Evolutionary conservation across 1,284 basidiomycete species (phyloP), one percentile per base, ranked within the genome.

Genomic region (Moesziomyces sp.): DNA sequence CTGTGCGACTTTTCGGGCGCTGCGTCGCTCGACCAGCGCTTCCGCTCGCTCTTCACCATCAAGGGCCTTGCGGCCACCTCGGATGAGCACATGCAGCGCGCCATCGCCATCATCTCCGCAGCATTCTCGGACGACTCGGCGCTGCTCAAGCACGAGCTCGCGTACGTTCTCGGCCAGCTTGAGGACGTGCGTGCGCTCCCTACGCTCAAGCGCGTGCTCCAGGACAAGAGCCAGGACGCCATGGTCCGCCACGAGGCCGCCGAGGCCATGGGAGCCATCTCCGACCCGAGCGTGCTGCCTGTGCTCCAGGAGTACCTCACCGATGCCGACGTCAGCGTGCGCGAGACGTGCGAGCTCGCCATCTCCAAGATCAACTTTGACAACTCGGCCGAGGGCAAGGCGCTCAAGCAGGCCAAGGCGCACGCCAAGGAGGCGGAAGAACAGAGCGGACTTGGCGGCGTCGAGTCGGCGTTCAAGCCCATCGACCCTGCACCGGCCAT

Each of bases 231-330:
- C 5, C 91, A 96, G 84, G 94, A 99, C 85, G 91, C 93, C 1
- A 99, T 99, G 97, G 97, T 99, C 61, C 88, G 96, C 58, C 96
- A 99, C 86, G 96, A 99, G 88, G 95, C 97, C 24, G 97, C 97
- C 19, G 97, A 99, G 86, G 96, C 97, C 3, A 91, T 99, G 87
- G 97, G 96, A 46, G 97, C 97, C 2, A 93, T 99, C 56, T 93
- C 92, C 9, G 87, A 89, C 21, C 83, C 87, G 3, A 79, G 85
- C 0, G 92, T 92, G 6, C 84, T 96, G 19, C 89, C 90, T 3
- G 84, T 94, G 33, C 87, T 99, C 45, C 86, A 88, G 65, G 87
- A 91, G 82, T 95, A 91, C 86, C 85, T 92, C 30, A 84, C 87
- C 65, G 93, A 96, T 85, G 83, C 88, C 5, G 89, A 93, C 69